These are phyloP conservation scores for Trametes coccinea DNA, from an alignment of 768 basidiomycete genomes.

Conservation along the genomic window DNA sequence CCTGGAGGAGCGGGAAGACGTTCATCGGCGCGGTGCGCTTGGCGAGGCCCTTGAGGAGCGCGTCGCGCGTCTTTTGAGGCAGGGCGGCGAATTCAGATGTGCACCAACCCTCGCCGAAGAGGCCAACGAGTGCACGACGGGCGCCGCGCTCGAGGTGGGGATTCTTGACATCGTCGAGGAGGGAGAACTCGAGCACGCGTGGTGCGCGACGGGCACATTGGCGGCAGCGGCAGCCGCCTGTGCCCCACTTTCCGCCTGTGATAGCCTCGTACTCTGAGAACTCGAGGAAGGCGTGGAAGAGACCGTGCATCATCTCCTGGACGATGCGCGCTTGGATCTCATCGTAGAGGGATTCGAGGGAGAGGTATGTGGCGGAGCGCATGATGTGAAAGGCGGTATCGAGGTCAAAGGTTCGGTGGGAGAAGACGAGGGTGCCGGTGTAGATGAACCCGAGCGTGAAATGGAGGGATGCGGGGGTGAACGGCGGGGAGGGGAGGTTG, in stretches of 20 bases:
- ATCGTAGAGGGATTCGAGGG: constrained; percentile 66
- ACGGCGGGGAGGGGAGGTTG: constrained; percentile 85
- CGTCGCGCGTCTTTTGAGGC: constrained; percentile 62
- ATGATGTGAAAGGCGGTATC: constrained; percentile 89
- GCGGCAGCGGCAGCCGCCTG: constrained; percentile 80
- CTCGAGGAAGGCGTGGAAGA: constrained; percentile 80
- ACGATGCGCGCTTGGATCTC: constrained; percentile 84
- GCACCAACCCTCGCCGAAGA: constrained; percentile 91
- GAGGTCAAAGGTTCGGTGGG: constrained; percentile 90
- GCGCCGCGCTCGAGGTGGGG: constrained; percentile 68
- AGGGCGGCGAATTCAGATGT: constrained; percentile 76
- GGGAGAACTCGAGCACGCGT: constrained; percentile 79
- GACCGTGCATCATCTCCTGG: constrained; percentile 87
- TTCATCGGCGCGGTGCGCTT: constrained; percentile 69
- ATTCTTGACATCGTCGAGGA: constrained; percentile 77
- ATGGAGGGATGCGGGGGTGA: constrained; percentile 91
- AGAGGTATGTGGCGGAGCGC: constrained; percentile 79
- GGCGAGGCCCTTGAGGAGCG: constrained; percentile 69
- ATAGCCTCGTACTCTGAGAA: constrained; percentile 78
- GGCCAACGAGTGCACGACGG: constrained; percentile 71
- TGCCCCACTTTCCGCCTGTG: constrained; percentile 77
- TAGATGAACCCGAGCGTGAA: constrained; percentile 96
- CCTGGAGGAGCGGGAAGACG: constrained; percentile 66
- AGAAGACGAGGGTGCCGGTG: constrained; percentile 91
- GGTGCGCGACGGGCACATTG: constrained; percentile 82